These are phyloP conservation scores for Chlamydomonas urium DNA, from an alignment of 139 green algal species.

Conservation along the genomic window DNA sequence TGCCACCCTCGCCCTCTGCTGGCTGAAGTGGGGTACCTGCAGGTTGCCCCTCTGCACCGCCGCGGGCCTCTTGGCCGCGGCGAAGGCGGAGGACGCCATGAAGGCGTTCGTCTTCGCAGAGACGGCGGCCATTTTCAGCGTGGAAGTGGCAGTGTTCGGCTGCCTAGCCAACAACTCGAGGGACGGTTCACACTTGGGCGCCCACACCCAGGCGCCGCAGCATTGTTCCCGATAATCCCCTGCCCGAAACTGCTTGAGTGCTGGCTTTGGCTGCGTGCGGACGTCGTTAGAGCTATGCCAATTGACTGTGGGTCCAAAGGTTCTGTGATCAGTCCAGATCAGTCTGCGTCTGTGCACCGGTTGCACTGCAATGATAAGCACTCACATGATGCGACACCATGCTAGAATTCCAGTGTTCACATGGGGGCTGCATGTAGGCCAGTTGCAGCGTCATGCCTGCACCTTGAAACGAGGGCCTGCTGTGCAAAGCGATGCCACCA, in stretches of 20 bases:
- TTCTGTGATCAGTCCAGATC: too few species aligned
- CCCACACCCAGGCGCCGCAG: not conserved
- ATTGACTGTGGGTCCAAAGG: too few species aligned
- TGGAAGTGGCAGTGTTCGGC: not conserved
- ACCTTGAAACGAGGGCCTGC: too few species aligned
- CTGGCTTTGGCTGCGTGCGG: not conserved
- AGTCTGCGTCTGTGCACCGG: too few species aligned
- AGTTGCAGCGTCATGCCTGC: too few species aligned
- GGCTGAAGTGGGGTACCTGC: not conserved
- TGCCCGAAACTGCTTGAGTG: not conserved
- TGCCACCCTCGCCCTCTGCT: not conserved
- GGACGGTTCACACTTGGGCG: not conserved
- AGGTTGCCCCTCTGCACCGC: slow-evolving; percentile 16
- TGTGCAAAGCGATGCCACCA: too few species aligned
- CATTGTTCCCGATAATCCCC: not conserved
- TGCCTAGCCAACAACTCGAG: not conserved
- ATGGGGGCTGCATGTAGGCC: too few species aligned
- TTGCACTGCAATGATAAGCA: too few species aligned
- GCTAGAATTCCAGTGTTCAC: too few species aligned
- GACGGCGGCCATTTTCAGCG: slow-evolving; percentile 17
- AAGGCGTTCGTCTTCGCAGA: slow-evolving; percentile 21
- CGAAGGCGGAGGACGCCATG: slow-evolving; percentile 18
- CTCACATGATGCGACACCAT: too few species aligned
- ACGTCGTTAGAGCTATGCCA: not conserved
- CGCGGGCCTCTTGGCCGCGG: slow-evolving; percentile 4